Evolutionary conservation across 1,139 yeast genomes (phyloP), one percentile per base, ranked within the genome.

Genomic region (Yamadazyma taylorii): DNA sequence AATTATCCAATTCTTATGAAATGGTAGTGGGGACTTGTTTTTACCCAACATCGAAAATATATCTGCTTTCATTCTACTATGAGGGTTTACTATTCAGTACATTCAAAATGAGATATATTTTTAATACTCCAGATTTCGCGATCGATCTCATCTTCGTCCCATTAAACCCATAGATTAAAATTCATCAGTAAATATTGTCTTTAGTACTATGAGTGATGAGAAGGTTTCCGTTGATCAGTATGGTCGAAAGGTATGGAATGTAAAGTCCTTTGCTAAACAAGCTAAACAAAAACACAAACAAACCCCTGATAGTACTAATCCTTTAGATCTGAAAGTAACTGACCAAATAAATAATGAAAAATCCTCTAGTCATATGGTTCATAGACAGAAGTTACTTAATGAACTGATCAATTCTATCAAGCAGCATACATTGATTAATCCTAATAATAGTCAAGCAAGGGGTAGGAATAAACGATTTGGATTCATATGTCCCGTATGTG

Each of bases 401-500:
- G 52, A 55, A 17, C 66, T 67, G 58, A 45, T 70, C 10, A 48
- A 51, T 25, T 61, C 73, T 0, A 68, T 71, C 5, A 60, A 61
- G 32, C 55, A 53, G 8, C 66, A 61, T 43, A 69, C 68, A 17
- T 46, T 71, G 10, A 59, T 71, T 24, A 54, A 55, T 31, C 64
- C 67, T 1, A 46, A 51, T 17, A 44, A 47, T 10, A 33, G 53
- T 3, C 33, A 37, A 5, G 34, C 55, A 0, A 48, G 39, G 24
- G 66, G 66, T 7, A 53, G 50, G 36, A 71, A 79, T 35, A 88
- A 88, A 32, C 73, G 80, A 47, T 85, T 85, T 47, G 96, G 96
- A 2, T 89, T 89, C 58, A 76, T 79, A 50, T 90, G 97, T 60
- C 86, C 85, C 13, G 63, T 79, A 2, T 90, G 97, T 57, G 78